Base-by-base conservation (phyloP, 257 asterid species). In the Sherardia arvensis region DNA sequence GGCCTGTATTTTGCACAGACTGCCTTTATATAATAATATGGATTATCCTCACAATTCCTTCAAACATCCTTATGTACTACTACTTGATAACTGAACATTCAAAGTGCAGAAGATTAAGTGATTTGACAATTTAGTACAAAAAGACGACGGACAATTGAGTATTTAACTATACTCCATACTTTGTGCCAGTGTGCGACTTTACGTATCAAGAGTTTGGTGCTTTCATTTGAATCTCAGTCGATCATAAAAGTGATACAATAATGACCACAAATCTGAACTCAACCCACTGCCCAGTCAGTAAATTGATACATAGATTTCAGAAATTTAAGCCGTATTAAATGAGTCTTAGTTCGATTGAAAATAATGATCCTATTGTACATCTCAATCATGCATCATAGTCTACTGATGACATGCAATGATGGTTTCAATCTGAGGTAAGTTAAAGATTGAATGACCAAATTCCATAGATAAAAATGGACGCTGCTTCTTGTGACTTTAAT, bases 1-100 rank as follows among this genome's bases (percentile, higher is more conserved):
- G 32, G 53, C 54, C 59, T 25, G 71, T 72, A 56, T 40, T 48
- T 72, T 74, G n/a, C 17, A 23, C 48, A 45, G 26, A 43, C 55
- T 17, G 21, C 40, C n/a, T 40, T 62, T 48, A 45, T 15, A 17
- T 15, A 22, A 62, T 27, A 26, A 15, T 8, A 45, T 18, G n/a
- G 4, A 25, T 15, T 23, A 23, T 60, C 34, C 40, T n/a, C 8
- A 10, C 8, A 62, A 10, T 17, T 43, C 8, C 27, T 45, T 45
- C 22, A 25, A 26, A 38, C 17, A 62, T 29, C 0, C 38, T 48
- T 20, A 48, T 17, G 23, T 1, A 48, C 23, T 48, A 1, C 40
- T 34, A 1, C 10, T n/a, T n/a, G n/a, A n/a, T n/a, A n/a, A n/a
- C n/a, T n/a, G n/a, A n/a, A 47, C 2, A 15, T 47, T 47, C 22